phyloP scores from a whole-genome alignment of 176 grass and related monocot species.

The Cenchrus fungigraminus region DNA sequence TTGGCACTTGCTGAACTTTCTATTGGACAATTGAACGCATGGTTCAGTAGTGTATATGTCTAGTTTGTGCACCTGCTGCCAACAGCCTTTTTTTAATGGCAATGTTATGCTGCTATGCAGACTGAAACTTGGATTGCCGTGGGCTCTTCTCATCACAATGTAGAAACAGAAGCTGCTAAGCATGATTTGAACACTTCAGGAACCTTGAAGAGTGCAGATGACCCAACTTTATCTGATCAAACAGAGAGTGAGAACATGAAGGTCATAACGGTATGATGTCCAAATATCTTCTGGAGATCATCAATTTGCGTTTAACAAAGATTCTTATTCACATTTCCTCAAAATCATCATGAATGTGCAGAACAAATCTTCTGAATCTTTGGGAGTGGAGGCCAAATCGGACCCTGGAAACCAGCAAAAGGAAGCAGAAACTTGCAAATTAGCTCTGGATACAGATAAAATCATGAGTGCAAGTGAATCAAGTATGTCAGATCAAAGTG shows the following conservation, averaged over 20 bases:
- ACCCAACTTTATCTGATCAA: conserved; percentile 24
- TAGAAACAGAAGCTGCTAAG: conserved; percentile 28
- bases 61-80: neutral
- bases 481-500: conserved; percentile 37
- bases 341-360: conserved; percentile 36
- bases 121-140: conserved; percentile 11
- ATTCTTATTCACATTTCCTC: conserved; percentile 17
- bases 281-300: conserved; percentile 4
- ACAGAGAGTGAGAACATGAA: conserved; percentile 30
- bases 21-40: neutral
- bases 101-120: conserved; percentile 23
- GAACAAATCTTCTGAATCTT: conserved; percentile 39
- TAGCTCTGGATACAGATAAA: conserved; percentile 27
- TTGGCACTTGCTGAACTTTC: neutral
- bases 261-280: conserved; percentile 10
- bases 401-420: conserved; percentile 33
- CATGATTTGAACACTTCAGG: conserved; percentile 12
- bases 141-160: conserved; percentile 13
- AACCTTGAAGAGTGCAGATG: neutral
- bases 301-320: conserved; percentile 35
- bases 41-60: neutral
- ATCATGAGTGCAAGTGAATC: conserved; percentile 33
- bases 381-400: conserved; percentile 39
- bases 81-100: conserved; percentile 3
- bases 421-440: conserved; percentile 28